phyloP scores from a whole-genome alignment of 1,284 basidiomycete genomes.

The Calocybe gambosa region DNA sequence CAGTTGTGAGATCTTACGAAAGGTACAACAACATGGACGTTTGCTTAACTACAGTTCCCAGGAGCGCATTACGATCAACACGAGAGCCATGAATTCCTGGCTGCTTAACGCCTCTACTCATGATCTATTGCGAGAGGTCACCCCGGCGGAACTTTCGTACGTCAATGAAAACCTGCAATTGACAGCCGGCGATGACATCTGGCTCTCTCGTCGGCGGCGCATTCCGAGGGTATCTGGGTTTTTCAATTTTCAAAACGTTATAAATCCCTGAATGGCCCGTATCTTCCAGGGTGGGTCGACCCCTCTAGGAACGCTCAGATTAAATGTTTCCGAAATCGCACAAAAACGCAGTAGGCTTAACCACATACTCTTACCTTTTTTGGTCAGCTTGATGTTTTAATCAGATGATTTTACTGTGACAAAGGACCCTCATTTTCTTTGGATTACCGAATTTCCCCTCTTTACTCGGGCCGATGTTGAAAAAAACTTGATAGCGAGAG shows the following conservation, averaged over 20 bases:
- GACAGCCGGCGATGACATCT: slow-evolving; percentile 38
- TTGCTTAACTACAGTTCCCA: slow-evolving; percentile 19
- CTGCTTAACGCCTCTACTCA: slow-evolving; percentile 29
- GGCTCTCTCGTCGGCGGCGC: slow-evolving; percentile 35
- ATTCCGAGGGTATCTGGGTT: slow-evolving; percentile 28
- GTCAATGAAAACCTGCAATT: slow-evolving; percentile 32
- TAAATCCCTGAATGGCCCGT: slow-evolving; percentile 3
- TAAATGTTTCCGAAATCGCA: slow-evolving; percentile 61
- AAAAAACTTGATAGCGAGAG: slow-evolving; percentile 79
- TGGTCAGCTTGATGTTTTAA: slow-evolving; percentile 7
- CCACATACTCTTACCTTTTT: neutral
- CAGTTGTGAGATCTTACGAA: slow-evolving; percentile 28
- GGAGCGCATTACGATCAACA: slow-evolving; percentile 45
- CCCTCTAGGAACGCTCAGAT: slow-evolving; percentile 68
- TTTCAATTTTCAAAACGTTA: slow-evolving; percentile 2
- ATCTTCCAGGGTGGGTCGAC: slow-evolving; percentile 75
- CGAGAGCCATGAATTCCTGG: slow-evolving; percentile 41
- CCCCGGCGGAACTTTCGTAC: slow-evolving; percentile 19
- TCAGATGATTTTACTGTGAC: slow-evolving; percentile 52
- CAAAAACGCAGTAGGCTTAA: slow-evolving; percentile 49
- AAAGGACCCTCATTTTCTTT: slow-evolving; percentile 74
- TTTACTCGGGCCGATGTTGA: slow-evolving; percentile 87
- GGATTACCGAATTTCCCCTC: slow-evolving; percentile 94
- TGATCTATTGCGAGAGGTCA: slow-evolving; percentile 22
- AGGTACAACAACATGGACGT: neutral